Conservation (phyloP, 2,329 filamentous ascomycete genomes). For the Tolypocladium amazonense region DNA sequence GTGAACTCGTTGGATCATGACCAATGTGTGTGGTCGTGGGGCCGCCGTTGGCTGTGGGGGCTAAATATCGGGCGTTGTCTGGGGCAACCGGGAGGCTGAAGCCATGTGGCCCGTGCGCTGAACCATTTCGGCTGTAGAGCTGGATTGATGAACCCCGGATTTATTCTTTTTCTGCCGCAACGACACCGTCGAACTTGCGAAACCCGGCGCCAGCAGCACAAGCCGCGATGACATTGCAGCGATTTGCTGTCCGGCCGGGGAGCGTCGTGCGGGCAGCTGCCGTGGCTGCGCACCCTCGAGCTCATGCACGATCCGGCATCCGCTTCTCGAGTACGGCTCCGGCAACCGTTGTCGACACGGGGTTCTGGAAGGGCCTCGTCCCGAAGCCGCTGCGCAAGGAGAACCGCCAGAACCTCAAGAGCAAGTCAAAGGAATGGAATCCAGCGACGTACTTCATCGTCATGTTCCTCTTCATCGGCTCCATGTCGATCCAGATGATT, state of each 20-base stretch:
- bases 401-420: slow-evolving; percentile 24
- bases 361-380: slow-evolving; percentile 60
- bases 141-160: background rate
- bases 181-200: background rate
- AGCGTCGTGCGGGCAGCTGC: background rate
- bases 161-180: background rate
- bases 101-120: background rate
- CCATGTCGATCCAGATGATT: slow-evolving; percentile 91
- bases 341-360: slow-evolving; percentile 42
- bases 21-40: background rate
- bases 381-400: slow-evolving; percentile 52
- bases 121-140: background rate
- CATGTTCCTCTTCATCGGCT: slow-evolving; percentile 81
- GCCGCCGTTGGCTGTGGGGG: slow-evolving; percentile 8
- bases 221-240: slow-evolving; percentile 6
- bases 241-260: background rate
- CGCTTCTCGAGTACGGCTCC: slow-evolving; percentile 26
- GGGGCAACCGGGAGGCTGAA: slow-evolving; percentile 19
- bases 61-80: slow-evolving; percentile 24
- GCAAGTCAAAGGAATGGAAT: slow-evolving; percentile 58
- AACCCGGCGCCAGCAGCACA: background rate
- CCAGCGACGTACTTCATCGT: slow-evolving; percentile 74
- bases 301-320: slow-evolving; percentile 2
- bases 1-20: slow-evolving; percentile 5
- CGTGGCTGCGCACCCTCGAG: background rate